Base-by-base conservation (phyloP, 2,329 filamentous ascomycete genomes). In the Aureobasidium sp. region DNA sequence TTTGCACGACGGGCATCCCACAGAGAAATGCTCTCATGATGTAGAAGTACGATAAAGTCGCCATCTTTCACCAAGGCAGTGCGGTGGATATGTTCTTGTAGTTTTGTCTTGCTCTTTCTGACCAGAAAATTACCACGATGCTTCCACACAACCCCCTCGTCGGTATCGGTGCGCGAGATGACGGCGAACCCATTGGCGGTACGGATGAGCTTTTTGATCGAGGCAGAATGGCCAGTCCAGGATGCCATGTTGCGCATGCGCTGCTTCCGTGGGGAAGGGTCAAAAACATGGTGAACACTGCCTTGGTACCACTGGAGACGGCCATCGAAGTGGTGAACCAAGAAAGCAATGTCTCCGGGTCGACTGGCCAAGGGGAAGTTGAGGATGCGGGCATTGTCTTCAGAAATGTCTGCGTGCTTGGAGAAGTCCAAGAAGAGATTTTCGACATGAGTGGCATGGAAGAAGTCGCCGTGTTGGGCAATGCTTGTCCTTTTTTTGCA, bases 311-410 rank as follows among this genome's bases (percentile, higher is more conserved):
- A 86, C 50, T 88, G 84, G 57, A 98, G 83, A 55, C 82, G 80
- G 8, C 91, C 91, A 63, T 93, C 85, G 60, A 95, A 91, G 59
- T 86, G 83, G 66, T 98, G 91, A 4, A 88, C 72, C 11, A 97
- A 72, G 19, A 98, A 69, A 24, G 65, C 60, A 8, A 69, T 42
- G 10, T 57, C 32, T 16, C 47, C 51, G 3, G 44, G 30, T 12
- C 48, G 25, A 2, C 22, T n/a, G 4, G 42, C 16, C 17, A 51
- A 30, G 16, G 29, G 35, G 63, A 90, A 94, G 38, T 79, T 80
- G 63, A 84, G 79, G 39, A 90, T 80, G 61, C 88, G 85, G 11
- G 84, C 79, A 65, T 91, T 80, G 59, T 80, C 75, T 53, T 71
- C 65, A 2, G 66, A 42, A 2, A 60, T 55, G n/a, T 58, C 59